Percentiles rank a stretch among this genome's conserved stretches.
phyloP scores from a whole-genome alignment of 306 rosid species.

The Luffa acutangula region DNA sequence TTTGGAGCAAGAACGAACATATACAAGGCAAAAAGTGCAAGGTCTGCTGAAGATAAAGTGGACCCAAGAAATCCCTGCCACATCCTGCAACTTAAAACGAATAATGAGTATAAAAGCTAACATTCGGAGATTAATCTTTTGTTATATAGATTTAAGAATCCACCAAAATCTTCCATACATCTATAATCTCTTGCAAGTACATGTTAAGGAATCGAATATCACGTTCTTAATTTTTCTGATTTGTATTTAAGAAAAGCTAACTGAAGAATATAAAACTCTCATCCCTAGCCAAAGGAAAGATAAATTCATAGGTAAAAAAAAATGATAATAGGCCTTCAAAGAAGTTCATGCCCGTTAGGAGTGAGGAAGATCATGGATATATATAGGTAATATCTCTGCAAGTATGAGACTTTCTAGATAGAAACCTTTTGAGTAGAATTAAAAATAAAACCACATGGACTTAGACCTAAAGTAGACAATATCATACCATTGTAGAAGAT shows the following conservation, averaged over 20 bases:
- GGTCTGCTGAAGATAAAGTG: slow-evolving; percentile 73
- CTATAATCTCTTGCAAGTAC: background rate
- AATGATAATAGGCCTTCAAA: background rate
- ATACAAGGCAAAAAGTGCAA: slow-evolving; percentile 60
- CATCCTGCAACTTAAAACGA: slow-evolving; percentile 56
- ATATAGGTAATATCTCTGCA: background rate
- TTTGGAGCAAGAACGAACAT: slow-evolving; percentile 91
- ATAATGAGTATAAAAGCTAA: background rate
- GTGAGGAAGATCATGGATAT: background rate
- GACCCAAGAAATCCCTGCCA: slow-evolving; percentile 98
- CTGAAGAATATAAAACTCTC: background rate
- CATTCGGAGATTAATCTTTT: background rate
- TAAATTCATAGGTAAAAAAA: too few species aligned
- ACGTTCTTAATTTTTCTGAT: background rate
- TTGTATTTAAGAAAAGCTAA: too few species aligned
- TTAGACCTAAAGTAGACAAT: background rate
- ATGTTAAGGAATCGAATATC: background rate
- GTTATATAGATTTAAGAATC: background rate
- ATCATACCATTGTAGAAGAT: too few species aligned
- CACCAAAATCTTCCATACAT: background rate
- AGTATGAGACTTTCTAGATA: background rate
- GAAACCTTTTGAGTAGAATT: background rate
- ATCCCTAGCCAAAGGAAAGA: too few species aligned
- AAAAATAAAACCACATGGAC: background rate
- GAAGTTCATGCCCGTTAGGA: background rate